Percentiles rank a stretch among this genome's conserved stretches.
phyloP scores from a whole-genome alignment of 306 rosid species.

The Cucumis hystrix region DNA sequence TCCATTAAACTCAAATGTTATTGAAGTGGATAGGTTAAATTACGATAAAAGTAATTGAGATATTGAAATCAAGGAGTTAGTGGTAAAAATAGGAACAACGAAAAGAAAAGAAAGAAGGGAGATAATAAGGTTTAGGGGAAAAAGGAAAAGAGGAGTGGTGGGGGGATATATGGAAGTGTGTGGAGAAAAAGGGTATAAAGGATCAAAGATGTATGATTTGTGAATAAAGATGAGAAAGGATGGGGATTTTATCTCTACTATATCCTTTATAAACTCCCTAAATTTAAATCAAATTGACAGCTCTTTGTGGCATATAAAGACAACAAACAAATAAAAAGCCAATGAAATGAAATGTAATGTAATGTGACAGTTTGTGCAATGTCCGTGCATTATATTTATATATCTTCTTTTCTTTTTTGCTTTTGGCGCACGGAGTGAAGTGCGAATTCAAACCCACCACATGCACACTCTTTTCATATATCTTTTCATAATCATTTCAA shows the following conservation, averaged over 20 bases:
- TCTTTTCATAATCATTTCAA: not conserved
- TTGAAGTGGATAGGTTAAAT: too few relatives aligned
- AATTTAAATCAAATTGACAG: not conserved
- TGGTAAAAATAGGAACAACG: not conserved
- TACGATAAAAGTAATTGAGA: too few relatives aligned
- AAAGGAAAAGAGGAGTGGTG: not conserved
- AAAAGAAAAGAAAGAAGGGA: not conserved
- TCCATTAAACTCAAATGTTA: too few relatives aligned
- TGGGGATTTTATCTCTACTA: not conserved
- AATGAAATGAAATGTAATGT: not conserved
- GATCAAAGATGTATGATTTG: not conserved
- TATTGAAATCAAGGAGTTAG: too few relatives aligned
- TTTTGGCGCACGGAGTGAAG: not conserved
- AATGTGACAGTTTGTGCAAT: slow-evolving; percentile 3
- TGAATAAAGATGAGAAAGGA: not conserved
- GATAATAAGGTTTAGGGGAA: not conserved
- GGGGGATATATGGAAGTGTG: not conserved
- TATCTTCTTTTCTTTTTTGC: not conserved
- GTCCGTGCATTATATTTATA: not conserved
- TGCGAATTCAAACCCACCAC: not conserved
- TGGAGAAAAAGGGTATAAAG: not conserved
- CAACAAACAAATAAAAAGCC: not conserved
- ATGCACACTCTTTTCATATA: not conserved
- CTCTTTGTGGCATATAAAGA: not conserved
- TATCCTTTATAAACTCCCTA: not conserved